Base-by-base conservation (phyloP, 2,329 filamentous ascomycete species). In the Fusarium buxicola region DNA sequence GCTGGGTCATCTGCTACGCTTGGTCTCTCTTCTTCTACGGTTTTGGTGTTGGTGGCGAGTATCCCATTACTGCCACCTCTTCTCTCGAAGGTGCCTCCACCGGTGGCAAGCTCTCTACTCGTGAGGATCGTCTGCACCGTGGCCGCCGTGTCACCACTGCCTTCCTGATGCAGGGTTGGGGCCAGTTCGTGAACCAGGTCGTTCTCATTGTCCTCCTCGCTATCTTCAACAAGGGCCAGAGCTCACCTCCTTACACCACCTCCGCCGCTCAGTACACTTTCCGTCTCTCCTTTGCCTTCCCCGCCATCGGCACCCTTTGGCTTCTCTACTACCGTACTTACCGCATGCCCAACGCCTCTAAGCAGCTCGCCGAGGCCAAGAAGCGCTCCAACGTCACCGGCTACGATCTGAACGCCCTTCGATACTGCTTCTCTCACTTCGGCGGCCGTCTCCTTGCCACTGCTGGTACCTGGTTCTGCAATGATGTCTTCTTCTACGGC, bases 131-230 rank as follows among this genome's bases (percentile, higher is more conserved):
- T 75, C 88, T 98, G 49, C 94, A 98, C 81, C 92, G 94, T 79
- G 94, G 94, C 65, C 92, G 94, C 73, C 96, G 96, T 78, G 94
- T 97, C 75, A 97, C 93, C 66, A 92, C 90, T 76, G 94, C 94
- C 56, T 98, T 98, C 82, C 79, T 98, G 78, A 97, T 98, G 94
- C 94, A 98, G 79, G 94, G 94, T 51, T 98, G 94, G 94, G 94
- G 94, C 66, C 94, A 98, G 78, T 92, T 97, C 76, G 83, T 92
- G 82, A 98, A 98, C 86, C 94, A 97, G 79, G 89, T 91, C 69
- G 79, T 96, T 55, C 85, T 98, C 63, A 97, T 98, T 72, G 75
- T 97, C 50, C 82, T 96, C 46, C 86, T 97, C 56, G 83, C 96
- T 69, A 91, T 94, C 79, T 95, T 97, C 86, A 92, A 96, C 83